Base-by-base conservation (phyloP, 768 basidiomycete genomes). In the Xerocomus potaroensis region DNA sequence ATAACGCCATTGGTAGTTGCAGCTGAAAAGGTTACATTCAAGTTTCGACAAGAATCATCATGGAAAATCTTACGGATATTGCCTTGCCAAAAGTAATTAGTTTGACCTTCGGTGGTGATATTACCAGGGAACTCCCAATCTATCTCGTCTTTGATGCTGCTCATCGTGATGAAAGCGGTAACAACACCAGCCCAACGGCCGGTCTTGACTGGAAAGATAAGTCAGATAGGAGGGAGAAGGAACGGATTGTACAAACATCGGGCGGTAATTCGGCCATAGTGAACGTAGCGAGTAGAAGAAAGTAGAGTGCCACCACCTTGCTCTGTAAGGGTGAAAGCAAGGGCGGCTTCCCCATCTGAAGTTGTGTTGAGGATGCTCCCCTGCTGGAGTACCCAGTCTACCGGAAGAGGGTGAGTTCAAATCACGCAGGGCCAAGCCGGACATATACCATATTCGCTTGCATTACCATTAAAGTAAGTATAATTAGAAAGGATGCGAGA, bases 131-230 rank as follows among this genome's bases (percentile, higher is more conserved):
- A 91, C 61, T 90, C 87, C 87, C 89, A 90, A 53, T 91, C 88
- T 42, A 91, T 87, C 61, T 91, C 89, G 58, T 89, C 86, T 62
- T 87, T 89, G 56, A 90, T 74, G 53, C 84, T 79, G 56, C 78
- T 80, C 90, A 91, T 91, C 5, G 83, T 85, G 58, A 90, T 87
- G 67, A 86, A 87, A 8, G 91, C 90, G 1, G 84, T 83, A 43
- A 94, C 84, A 7, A 93, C 82, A 27, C 90, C 90, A 15, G 62
- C 74, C 87, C 87, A 90, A 47, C 79, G 77, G 33, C 85, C 80
- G 1, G 87, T 84, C 69, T 89, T 90, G 54, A 89, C 84, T 86
- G 56, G 15, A 36, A 11, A 16, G 2, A 11, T 4, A 16, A 23
- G 34, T 53, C n/a, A 49, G 23, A 21, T 23, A 19, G 19, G 33